A percentile compares a stretch with the other conserved stretches of the same genome.
phyloP scores from a whole-genome alignment of 2,329 filamentous ascomycete genomes.

The Exophiala xenobiotica region DNA sequence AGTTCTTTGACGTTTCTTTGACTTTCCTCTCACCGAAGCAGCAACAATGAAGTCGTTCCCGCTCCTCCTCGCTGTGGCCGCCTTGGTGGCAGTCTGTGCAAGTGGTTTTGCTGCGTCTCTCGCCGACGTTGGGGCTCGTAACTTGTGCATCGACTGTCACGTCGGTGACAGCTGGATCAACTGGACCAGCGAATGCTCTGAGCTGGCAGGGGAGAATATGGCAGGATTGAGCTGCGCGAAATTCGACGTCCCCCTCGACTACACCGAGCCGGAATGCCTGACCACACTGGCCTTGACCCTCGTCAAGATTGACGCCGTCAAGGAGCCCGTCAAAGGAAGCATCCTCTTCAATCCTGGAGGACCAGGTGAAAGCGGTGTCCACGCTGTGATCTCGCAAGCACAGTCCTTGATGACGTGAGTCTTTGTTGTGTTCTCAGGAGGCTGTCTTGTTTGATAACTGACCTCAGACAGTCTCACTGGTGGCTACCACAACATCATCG shows the following conservation, averaged over 20 bases:
- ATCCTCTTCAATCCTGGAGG: conserved; percentile 39
- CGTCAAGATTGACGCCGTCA: conserved; percentile 31
- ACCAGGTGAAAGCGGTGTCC: conserved; percentile 36
- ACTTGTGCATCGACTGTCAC: neutral
- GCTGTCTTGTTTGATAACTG: neutral
- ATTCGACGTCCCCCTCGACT: conserved; percentile 39
- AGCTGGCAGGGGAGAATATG: neutral
- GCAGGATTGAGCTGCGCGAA: conserved; percentile 33
- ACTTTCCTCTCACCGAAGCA: too few relatives aligned
- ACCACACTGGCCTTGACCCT: conserved; percentile 34
- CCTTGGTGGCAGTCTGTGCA: neutral
- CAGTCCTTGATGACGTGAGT: neutral
- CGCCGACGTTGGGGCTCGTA: neutral
- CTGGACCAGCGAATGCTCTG: neutral
- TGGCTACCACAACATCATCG: conserved; percentile 1
- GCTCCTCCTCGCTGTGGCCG: neutral
- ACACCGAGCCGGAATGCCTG: conserved; percentile 28
- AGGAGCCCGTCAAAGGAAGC: conserved; percentile 34
- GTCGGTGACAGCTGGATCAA: neutral
- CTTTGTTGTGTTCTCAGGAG: too few relatives aligned
- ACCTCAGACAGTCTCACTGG: conserved; percentile 2
- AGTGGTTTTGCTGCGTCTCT: neutral
- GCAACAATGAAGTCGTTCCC: neutral
- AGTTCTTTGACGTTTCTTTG: too few relatives aligned
- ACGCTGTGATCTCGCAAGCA: neutral